Evolutionary conservation across 495 filamentous ascomycete genomes (phyloP).

Genomic region (Aspergillus wentii): DNA sequence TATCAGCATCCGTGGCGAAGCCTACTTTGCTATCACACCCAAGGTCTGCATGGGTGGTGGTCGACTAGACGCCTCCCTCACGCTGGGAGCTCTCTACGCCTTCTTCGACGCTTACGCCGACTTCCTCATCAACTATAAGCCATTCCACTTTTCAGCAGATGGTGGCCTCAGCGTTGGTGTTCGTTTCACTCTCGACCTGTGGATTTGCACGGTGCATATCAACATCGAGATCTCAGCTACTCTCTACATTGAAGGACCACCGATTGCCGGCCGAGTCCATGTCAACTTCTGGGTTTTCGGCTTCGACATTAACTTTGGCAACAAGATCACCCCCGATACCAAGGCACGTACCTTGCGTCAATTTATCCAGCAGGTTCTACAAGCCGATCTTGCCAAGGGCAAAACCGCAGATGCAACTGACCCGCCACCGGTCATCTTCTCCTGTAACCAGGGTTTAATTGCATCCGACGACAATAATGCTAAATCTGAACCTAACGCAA

Average conservation of each 20-base stretch:
- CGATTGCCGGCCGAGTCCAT: conserved; percentile 28
- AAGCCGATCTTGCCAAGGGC: not conserved
- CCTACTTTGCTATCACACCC: conserved; percentile 52
- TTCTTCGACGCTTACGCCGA: conserved; percentile 41
- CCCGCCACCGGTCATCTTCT: not conserved
- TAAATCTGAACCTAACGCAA: not conserved
- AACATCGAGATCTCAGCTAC: conserved; percentile 28
- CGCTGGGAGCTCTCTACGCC: conserved; percentile 27
- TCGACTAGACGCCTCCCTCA: conserved; percentile 20
- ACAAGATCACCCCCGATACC: conserved; percentile 3
- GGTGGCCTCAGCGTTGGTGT: conserved; percentile 35
- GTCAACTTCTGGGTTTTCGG: conserved; percentile 39
- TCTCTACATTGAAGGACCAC: conserved; percentile 33
- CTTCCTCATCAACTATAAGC: conserved; percentile 47
- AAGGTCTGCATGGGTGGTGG: conserved; percentile 46
- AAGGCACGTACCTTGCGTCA: not conserved
- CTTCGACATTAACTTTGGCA: conserved; percentile 44
- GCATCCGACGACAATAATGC: not conserved
- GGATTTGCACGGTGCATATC: conserved; percentile 28
- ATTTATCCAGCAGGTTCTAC: conserved; percentile 1
- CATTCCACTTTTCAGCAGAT: conserved; percentile 40
- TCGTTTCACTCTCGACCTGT: conserved; percentile 28
- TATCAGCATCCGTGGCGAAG: conserved; percentile 34
- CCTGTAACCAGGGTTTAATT: conserved; percentile 1
- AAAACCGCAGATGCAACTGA: not conserved